phyloP scores from a whole-genome alignment of 768 basidiomycete species.

The Russula sp. region DNA sequence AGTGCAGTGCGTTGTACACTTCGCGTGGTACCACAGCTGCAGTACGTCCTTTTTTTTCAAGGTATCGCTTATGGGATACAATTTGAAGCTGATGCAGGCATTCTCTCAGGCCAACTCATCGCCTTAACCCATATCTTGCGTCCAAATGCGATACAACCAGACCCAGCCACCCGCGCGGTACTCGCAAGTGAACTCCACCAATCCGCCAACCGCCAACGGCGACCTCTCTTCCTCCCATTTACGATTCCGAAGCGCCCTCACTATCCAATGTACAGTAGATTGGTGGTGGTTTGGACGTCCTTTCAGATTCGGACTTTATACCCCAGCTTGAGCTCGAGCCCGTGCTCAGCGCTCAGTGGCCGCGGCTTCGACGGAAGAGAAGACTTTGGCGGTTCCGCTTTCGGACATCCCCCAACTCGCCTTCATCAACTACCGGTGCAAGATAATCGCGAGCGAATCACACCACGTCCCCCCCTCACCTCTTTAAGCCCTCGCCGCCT shows the following conservation, averaged over 20 bases:
- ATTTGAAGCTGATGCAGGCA: neutral
- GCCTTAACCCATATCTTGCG: constrained; percentile 76
- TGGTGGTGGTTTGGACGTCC: constrained; percentile 22
- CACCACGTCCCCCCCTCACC: too few relatives aligned
- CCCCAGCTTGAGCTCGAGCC: neutral
- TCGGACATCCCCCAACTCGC: constrained; percentile 22
- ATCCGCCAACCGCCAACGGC: constrained; percentile 71
- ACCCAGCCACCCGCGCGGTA: constrained; percentile 34
- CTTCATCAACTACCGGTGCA: too few relatives aligned
- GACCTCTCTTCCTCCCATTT: constrained; percentile 46
- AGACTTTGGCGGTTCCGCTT: constrained; percentile 13
- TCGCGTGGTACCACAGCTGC: constrained; percentile 76
- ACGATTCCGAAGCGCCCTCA: constrained; percentile 39
- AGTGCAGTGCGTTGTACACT: constrained; percentile 73
- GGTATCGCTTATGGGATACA: neutral
- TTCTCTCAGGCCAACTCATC: constrained; percentile 42
- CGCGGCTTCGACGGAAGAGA: neutral
- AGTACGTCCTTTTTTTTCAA: constrained; percentile 40
- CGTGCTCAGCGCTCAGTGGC: neutral
- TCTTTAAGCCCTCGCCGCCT: too few relatives aligned
- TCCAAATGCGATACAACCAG: constrained; percentile 62
- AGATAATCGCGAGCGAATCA: too few relatives aligned
- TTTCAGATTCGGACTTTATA: constrained; percentile 23
- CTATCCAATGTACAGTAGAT: constrained; percentile 24
- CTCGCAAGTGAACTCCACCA: too few relatives aligned